Evolutionary conservation across 164 flowering plant species (phyloP).

Genomic region (Vitis amurensis): DNA sequence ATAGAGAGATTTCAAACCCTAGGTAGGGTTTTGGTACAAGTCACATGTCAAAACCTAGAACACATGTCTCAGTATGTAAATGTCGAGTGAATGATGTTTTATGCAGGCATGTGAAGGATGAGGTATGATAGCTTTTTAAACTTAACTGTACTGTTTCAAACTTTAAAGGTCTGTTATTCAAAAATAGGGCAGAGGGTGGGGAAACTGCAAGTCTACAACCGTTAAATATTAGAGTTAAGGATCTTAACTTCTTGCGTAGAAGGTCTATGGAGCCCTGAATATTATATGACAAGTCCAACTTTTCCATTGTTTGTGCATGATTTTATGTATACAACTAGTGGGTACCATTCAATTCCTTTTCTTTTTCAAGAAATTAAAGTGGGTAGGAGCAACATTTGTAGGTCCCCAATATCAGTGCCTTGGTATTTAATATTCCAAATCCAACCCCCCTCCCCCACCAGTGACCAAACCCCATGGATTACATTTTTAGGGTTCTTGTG

Average conservation of each 20-base stretch:
- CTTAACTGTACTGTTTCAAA: too few relatives aligned
- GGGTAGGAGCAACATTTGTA: constrained; percentile 15
- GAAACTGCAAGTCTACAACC: not conserved
- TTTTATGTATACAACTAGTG: not conserved
- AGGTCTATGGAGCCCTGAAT: constrained; percentile 6
- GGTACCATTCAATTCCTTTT: constrained; percentile 15
- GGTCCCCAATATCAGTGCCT: constrained; percentile 17
- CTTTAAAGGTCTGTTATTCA: too few relatives aligned
- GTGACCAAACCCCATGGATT: constrained; percentile 21
- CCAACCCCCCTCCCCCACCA: constrained; percentile 7
- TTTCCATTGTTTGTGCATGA: constrained; percentile 2
- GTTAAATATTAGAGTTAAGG: not conserved
- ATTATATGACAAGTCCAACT: constrained; percentile 2
- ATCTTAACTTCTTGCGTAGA: constrained; percentile 11
- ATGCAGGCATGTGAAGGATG: constrained; percentile 14
- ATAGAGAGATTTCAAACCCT: too few relatives aligned
- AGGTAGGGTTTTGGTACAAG: too few relatives aligned
- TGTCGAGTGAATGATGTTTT: not conserved
- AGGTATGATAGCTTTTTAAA: constrained; percentile 5
- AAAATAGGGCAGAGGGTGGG: not conserved
- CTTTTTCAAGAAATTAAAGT: constrained; percentile 26
- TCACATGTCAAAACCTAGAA: constrained; percentile 1
- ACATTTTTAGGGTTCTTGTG: constrained; percentile 1
- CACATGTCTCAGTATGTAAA: not conserved
- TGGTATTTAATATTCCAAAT: constrained; percentile 13